Evolutionary conservation across 2,329 filamentous ascomycete species (phyloP).

Genomic region (Clathrospora elynae): DNA sequence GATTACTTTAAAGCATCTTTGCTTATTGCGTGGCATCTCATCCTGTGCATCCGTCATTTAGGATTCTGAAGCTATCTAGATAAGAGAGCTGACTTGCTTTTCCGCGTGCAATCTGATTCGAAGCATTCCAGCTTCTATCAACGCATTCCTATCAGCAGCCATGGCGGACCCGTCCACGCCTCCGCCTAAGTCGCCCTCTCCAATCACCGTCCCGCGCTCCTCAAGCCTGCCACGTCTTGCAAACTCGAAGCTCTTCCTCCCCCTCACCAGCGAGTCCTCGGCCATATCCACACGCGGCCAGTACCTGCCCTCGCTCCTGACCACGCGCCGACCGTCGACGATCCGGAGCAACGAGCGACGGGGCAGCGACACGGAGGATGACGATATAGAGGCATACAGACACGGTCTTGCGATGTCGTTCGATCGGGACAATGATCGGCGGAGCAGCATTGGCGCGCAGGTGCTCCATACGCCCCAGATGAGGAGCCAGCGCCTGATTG

Average conservation of each 20-base stretch:
- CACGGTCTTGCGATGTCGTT: constrained; percentile 39
- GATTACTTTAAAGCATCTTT: constrained; percentile 7
- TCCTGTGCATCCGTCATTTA: too few species aligned
- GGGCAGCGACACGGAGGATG: constrained; percentile 38
- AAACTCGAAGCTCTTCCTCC: constrained; percentile 50
- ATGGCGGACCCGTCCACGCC: constrained; percentile 30
- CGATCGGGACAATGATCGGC: constrained; percentile 45
- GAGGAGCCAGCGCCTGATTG: constrained; percentile 84
- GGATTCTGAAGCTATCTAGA: constrained; percentile 3
- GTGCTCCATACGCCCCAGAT: constrained; percentile 66
- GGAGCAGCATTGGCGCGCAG: constrained; percentile 50
- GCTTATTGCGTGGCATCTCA: constrained; percentile 2
- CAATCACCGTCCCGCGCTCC: constrained; percentile 23
- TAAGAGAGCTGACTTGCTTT: constrained; percentile 3
- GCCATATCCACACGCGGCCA: constrained; percentile 53
- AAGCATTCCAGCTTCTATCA: constrained; percentile 1
- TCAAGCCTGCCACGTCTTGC: constrained; percentile 42
- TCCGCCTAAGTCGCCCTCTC: constrained; percentile 24
- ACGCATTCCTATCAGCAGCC: constrained; percentile 3
- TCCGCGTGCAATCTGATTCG: constrained; percentile 4
- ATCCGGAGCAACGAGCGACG: constrained; percentile 38
- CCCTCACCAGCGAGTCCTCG: constrained; percentile 46
- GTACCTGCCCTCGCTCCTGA: constrained; percentile 46
- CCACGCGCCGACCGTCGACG: constrained; percentile 38
- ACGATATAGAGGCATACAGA: constrained; percentile 39